A percentile compares a stretch with the other conserved stretches of the same genome.
Evolutionary conservation across 2,329 filamentous ascomycete species (phyloP).

Genomic region (Botrytis byssoidea): DNA sequence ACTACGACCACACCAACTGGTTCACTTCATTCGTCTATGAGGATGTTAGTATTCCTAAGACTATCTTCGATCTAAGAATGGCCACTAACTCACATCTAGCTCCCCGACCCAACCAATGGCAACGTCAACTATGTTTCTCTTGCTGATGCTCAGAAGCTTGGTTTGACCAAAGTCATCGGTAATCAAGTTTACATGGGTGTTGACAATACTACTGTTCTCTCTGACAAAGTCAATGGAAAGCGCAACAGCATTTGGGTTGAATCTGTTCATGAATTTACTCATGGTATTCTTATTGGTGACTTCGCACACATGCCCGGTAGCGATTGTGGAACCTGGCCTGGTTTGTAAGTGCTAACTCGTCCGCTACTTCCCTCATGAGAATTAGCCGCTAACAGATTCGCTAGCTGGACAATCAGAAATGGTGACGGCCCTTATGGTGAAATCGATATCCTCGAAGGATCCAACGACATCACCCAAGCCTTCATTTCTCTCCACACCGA

Average conservation of each 20-base stretch:
- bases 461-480: conserved; percentile 47
- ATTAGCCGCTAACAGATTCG: not conserved
- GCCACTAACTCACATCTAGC: conserved; percentile 18
- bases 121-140: conserved; percentile 41
- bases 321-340: conserved; percentile 72
- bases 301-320: conserved; percentile 71
- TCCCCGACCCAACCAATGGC: conserved; percentile 30
- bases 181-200: conserved; percentile 56
- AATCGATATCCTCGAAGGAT: conserved; percentile 50
- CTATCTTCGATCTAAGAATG: not conserved
- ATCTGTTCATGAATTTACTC: conserved; percentile 59
- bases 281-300: conserved; percentile 69
- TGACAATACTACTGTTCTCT: conserved; percentile 29
- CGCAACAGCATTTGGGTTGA: conserved; percentile 63
- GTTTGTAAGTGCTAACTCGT: conserved; percentile 47
- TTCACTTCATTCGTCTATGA: conserved; percentile 28
- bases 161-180: conserved; percentile 56
- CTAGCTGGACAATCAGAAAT: conserved; percentile 32
- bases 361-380: conserved; percentile 6
- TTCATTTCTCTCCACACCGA: conserved; percentile 31
- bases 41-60: conserved; percentile 19
- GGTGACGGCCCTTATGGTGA: conserved; percentile 30
- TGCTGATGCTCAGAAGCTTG: conserved; percentile 50
- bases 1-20: conserved; percentile 31
- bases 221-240: conserved; percentile 42